These are phyloP conservation scores for Chytriomyces sp. DNA, from an alignment of 192 early-diverging fungal genomes.

Conservation along the genomic window DNA sequence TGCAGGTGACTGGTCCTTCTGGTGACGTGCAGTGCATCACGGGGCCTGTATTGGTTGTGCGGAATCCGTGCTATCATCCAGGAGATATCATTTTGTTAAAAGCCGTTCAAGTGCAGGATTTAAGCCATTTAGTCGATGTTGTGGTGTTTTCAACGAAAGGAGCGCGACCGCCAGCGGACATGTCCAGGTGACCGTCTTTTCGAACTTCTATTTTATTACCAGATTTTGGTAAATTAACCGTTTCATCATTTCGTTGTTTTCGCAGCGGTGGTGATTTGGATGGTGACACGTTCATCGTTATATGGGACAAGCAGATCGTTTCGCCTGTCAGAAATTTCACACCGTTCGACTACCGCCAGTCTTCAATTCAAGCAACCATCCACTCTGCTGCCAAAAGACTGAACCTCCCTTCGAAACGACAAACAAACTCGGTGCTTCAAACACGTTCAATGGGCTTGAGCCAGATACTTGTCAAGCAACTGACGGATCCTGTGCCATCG, in stretches of 20 bases:
- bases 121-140: conserved; percentile 16
- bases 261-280: conserved; percentile 40
- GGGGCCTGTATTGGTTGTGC: conserved; percentile 28
- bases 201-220: too few relatives aligned
- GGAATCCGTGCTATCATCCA: conserved; percentile 45
- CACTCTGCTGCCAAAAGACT: too few relatives aligned
- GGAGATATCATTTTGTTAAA: conserved; percentile 37
- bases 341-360: conserved; percentile 33
- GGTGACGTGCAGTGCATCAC: not conserved
- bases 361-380: not conserved
- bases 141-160: conserved; percentile 35
- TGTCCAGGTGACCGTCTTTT: not conserved
- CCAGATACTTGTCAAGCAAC: too few relatives aligned
- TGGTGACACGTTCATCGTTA: conserved; percentile 37
- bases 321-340: not conserved
- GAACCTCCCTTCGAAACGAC: not conserved
- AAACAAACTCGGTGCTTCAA: conserved; percentile 8
- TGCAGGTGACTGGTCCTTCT: not conserved
- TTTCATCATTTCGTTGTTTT: too few relatives aligned
- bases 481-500: conserved; percentile 8
- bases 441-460: not conserved
- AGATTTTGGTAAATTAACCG: too few relatives aligned
- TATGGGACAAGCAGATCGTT: conserved; percentile 39
- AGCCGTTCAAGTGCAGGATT: conserved; percentile 23
- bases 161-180: conserved; percentile 21